Conservation (phyloP, 1,284 basidiomycete genomes). For the Fomes fomentarius region DNA sequence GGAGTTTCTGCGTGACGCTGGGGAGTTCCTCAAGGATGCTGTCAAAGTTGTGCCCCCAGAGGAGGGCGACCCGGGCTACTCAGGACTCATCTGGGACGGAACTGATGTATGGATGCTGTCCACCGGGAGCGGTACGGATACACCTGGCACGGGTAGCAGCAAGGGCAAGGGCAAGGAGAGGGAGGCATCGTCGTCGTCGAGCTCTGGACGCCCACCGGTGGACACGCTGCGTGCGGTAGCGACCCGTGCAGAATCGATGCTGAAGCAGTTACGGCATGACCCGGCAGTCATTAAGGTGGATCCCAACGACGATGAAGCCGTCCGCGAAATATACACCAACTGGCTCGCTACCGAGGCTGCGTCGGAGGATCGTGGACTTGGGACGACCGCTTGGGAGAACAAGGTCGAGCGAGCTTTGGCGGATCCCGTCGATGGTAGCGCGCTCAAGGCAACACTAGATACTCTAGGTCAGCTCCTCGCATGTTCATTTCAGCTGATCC, state of each 20-base stretch:
- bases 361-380: conserved; percentile 58
- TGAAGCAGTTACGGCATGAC: conserved; percentile 77
- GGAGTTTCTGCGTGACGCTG: conserved; percentile 69
- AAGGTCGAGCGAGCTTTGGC: conserved; percentile 54
- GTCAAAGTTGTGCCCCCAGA: conserved; percentile 90
- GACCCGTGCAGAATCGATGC: conserved; percentile 78
- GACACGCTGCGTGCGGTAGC: conserved; percentile 59
- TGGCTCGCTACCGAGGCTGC: conserved; percentile 65
- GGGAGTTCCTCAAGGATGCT: conserved; percentile 79
- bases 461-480: conserved; percentile 53
- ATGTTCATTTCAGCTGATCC: background rate
- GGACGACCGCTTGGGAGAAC: conserved; percentile 55
- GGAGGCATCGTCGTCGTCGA: conserved; percentile 6
- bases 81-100: conserved; percentile 75
- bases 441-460: conserved; percentile 61
- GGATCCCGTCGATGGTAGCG: conserved; percentile 56
- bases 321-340: conserved; percentile 58
- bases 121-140: conserved; percentile 34
- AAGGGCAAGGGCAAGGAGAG: conserved; percentile 51
- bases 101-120: conserved; percentile 82
- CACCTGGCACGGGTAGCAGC: conserved; percentile 21
- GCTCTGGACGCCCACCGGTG: conserved; percentile 34
- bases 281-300: conserved; percentile 78
- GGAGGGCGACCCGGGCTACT: conserved; percentile 38
- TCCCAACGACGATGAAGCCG: conserved; percentile 63